Conservation (phyloP, 768 basidiomycete genomes). For the Postia placenta region DNA sequence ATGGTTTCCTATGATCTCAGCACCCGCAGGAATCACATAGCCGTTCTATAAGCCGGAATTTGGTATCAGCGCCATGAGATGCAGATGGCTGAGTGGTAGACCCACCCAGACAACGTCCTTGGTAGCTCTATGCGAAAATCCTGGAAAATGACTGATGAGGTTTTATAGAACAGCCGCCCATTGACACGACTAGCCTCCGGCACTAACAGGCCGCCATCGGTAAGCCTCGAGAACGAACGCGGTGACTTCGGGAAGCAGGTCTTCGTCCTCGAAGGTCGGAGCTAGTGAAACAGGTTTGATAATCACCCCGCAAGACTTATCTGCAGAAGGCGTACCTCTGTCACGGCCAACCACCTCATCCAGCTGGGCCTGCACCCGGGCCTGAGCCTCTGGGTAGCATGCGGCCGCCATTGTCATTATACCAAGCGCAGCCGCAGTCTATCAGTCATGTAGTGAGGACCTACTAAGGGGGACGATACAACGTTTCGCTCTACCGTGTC, state of each 20-base stretch:
- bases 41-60: conserved; percentile 17
- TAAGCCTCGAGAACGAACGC: conserved; percentile 37
- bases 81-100: not conserved
- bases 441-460: not conserved
- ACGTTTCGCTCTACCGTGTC: conserved; percentile 31
- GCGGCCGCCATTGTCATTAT: conserved; percentile 33
- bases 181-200: conserved; percentile 19
- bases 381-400: conserved; percentile 27
- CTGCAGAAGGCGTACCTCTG: conserved; percentile 27
- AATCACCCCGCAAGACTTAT: too few species aligned
- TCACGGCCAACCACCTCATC: conserved; percentile 31
- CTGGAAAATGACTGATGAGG: conserved; percentile 24
- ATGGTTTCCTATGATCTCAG: conserved; percentile 32
- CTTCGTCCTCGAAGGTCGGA: conserved; percentile 35
- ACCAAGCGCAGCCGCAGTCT: conserved; percentile 25
- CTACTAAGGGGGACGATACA: not conserved
- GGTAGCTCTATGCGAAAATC: conserved; percentile 60
- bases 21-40: conserved; percentile 36
- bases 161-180: not conserved
- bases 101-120: conserved; percentile 58
- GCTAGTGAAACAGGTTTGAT: too few species aligned
- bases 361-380: conserved; percentile 30
- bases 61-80: not conserved
- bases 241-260: conserved; percentile 30
- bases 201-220: conserved; percentile 36